Evolutionary conservation across 169 alveolate genomes (phyloP).

Genomic region (Miamiensis avidus): DNA sequence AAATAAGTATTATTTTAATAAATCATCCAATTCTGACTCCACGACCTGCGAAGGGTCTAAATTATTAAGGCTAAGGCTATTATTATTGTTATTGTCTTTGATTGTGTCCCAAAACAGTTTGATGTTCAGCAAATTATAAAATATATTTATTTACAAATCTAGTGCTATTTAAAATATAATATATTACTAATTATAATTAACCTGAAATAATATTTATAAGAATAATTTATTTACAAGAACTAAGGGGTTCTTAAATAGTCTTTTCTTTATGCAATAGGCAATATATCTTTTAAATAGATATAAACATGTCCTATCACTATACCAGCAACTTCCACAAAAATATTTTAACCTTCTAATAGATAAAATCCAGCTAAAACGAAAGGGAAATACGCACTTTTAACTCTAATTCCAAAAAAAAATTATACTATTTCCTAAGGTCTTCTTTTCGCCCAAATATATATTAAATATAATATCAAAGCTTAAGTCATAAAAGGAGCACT

Average conservation of each 20-base stretch:
- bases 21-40: not conserved
- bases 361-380: not conserved
- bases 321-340: not conserved
- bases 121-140: not conserved
- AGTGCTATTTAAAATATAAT: not conserved
- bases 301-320: not conserved
- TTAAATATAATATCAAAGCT: not conserved
- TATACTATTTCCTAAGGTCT: not conserved
- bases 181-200: not conserved
- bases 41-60: not conserved
- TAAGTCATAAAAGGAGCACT: not conserved
- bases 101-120: too few species aligned
- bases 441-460: conserved; percentile 1
- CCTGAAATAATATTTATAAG: not conserved
- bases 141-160: not conserved
- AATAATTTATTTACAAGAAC: not conserved
- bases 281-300: not conserved
- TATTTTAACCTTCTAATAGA: not conserved
- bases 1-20: too few species aligned
- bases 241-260: conserved; percentile 3
- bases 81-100: too few species aligned
- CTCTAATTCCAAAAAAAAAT: not conserved
- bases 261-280: not conserved
- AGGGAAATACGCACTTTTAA: conserved; percentile 4
- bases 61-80: not conserved